These are phyloP conservation scores for Diaporthe sp. DNA, from an alignment of 2,329 filamentous ascomycete species.

Conservation along the genomic window DNA sequence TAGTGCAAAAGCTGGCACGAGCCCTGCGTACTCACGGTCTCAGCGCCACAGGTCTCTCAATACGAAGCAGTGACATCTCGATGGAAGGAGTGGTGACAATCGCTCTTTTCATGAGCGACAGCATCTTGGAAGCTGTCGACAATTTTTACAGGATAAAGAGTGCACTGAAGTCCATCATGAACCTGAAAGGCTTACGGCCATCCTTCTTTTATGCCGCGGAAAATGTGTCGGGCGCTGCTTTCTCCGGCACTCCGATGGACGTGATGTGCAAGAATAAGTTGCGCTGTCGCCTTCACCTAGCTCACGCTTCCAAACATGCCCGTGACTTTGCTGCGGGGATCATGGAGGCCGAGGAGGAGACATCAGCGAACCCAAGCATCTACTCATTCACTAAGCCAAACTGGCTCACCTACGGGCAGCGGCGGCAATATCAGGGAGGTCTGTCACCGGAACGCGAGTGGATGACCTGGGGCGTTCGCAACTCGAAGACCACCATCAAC, in stretches of 20 bases:
- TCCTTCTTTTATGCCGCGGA: background rate
- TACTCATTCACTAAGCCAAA: background rate
- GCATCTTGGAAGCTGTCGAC: background rate
- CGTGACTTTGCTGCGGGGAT: background rate
- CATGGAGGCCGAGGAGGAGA: background rate
- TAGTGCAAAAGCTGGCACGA: background rate
- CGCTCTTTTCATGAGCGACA: background rate
- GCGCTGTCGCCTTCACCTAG: background rate
- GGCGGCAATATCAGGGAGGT: background rate
- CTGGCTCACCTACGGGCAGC: background rate
- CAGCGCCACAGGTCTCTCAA: background rate
- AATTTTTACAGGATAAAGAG: background rate
- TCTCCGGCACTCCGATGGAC: background rate
- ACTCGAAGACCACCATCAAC: background rate
- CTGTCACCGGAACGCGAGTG: background rate
- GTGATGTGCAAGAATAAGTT: background rate
- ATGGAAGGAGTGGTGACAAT: background rate
- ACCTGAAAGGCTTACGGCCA: background rate
- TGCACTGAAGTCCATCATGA: background rate
- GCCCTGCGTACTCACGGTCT: background rate
- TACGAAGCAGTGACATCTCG: background rate
- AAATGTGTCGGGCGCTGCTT: background rate
- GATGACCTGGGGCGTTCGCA: conserved; percentile 4
- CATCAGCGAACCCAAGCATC: background rate
- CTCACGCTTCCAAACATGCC: background rate